Conservation (phyloP, 148 eudicot genomes). For the Arctostaphylos glauca region DNA sequence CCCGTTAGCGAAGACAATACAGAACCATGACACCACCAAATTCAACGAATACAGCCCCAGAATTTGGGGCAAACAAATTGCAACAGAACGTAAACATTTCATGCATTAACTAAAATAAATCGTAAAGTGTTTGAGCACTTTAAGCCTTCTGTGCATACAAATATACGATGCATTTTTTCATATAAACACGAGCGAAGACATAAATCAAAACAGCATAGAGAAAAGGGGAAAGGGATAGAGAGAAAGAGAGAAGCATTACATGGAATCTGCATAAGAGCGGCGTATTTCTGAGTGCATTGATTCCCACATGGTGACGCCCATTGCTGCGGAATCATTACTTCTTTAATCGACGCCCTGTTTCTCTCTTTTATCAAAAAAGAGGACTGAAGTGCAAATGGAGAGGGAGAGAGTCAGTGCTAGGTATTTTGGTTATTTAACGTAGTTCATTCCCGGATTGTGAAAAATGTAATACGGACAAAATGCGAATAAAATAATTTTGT, state of each 20-base stretch:
- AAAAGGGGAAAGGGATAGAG: too few species aligned
- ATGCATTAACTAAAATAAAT: neutral
- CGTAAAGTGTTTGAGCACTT: neutral
- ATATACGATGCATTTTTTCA: neutral
- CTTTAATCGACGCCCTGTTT: neutral
- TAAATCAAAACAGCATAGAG: neutral
- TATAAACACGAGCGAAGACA: neutral
- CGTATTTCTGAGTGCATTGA: slow-evolving; percentile 85
- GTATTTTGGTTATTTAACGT: neutral
- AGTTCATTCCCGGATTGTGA: too few species aligned
- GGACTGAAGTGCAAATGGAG: neutral
- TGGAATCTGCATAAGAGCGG: slow-evolving; percentile 89
- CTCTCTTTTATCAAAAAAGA: neutral
- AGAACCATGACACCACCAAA: slow-evolving; percentile 1
- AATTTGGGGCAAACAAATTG: neutral
- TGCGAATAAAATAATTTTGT: too few species aligned
- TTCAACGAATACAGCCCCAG: neutral
- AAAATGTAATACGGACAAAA: too few species aligned
- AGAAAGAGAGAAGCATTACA: slow-evolving; percentile 37
- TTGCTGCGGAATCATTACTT: slow-evolving; percentile 61
- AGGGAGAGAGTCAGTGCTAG: neutral
- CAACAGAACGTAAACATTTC: neutral
- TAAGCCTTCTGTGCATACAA: neutral
- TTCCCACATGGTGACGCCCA: slow-evolving; percentile 89
- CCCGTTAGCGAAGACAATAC: neutral